Base-by-base conservation (phyloP, 2,329 filamentous ascomycete species). In the Aspergillus pseudonomiae region DNA sequence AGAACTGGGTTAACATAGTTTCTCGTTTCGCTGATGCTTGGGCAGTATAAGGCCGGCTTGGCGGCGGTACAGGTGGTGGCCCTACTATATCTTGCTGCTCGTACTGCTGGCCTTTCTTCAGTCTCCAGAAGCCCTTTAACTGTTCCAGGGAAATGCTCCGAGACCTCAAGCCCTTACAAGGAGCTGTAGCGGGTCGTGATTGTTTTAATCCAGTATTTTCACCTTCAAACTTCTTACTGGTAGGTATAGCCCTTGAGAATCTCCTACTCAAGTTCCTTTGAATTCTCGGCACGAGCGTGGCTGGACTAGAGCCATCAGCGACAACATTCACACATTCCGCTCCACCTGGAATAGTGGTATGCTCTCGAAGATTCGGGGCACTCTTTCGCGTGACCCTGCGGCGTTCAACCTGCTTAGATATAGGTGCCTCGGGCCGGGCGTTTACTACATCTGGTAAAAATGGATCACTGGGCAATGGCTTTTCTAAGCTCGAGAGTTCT, bases 381-480 rank as follows among this genome's bases (percentile, higher is more conserved):
- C 61, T 67, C 46, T 70, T 69, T 34, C 60, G 61, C 59, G 65
- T 36, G 46, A 60, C 54, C 48, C 32, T 65, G 54, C 14, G 64
- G n/a, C 58, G 56, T 57, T 48, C 61, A 57, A 14, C 62, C 59
- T 52, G 62, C 62, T 34, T 69, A 52, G 64, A 52, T 36, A 63
- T 48, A 41, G 46, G 26, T 30, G 14, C 7, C 26, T 16, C 26
- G 24, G 64, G 54, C 9, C 60, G 64, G n/a, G 64, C 50, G 4
- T 64, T 60, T 24, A 63, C 59, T 24, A 61, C 36, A 46, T 57
- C 54, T 12, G 56, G 3, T 56, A 63, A 28, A 9, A 52, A 54
- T 39, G 75, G 76, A 61, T 73, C 74, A 41, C 61, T 65, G 12
- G 75, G 75, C 10, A 78, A 66, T 28, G 75, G 75, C 60, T 78